Evolutionary conservation across 768 basidiomycete genomes (phyloP).

Genomic region (Sistotremastrum suecicum): DNA sequence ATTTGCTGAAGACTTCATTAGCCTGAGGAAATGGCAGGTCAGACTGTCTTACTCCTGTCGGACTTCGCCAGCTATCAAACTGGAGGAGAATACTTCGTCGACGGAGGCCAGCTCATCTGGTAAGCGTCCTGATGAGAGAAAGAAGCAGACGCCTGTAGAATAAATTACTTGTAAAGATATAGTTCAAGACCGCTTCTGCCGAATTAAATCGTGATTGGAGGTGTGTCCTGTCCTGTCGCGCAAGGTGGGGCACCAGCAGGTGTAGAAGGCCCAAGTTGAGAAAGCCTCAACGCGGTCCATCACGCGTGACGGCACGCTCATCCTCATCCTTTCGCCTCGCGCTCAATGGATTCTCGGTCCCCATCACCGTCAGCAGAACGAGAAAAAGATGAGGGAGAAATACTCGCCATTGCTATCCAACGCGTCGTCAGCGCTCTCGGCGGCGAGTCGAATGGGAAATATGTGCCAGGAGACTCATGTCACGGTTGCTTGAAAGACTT

Average conservation of each 20-base stretch:
- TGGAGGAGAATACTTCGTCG: slow-evolving; percentile 40
- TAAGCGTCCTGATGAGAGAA: slow-evolving; percentile 5
- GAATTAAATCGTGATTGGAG: too few species aligned
- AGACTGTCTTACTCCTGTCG: slow-evolving; percentile 39
- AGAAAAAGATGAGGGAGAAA: slow-evolving; percentile 1
- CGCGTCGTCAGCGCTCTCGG: slow-evolving; percentile 73
- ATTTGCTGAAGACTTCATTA: slow-evolving; percentile 7
- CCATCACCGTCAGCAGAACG: too few species aligned
- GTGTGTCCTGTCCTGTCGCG: too few species aligned
- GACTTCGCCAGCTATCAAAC: slow-evolving; percentile 42
- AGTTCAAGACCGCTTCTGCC: too few species aligned
- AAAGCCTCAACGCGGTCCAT: too few species aligned
- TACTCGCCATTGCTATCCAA: slow-evolving; percentile 54
- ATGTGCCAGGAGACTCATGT: slow-evolving; percentile 73
- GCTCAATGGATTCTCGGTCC: too few species aligned
- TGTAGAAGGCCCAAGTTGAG: too few species aligned
- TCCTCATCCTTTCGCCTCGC: too few species aligned
- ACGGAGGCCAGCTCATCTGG: slow-evolving; percentile 29
- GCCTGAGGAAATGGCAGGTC: slow-evolving; percentile 45
- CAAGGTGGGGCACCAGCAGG: too few species aligned
- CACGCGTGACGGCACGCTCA: too few species aligned
- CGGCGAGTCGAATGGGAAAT: slow-evolving; percentile 46
- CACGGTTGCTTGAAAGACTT: slow-evolving; percentile 81
- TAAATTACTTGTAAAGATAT: too few species aligned
- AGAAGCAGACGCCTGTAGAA: too few species aligned